phyloP scores from a whole-genome alignment of 768 basidiomycete genomes.

The Gelatoporia subvermispora region DNA sequence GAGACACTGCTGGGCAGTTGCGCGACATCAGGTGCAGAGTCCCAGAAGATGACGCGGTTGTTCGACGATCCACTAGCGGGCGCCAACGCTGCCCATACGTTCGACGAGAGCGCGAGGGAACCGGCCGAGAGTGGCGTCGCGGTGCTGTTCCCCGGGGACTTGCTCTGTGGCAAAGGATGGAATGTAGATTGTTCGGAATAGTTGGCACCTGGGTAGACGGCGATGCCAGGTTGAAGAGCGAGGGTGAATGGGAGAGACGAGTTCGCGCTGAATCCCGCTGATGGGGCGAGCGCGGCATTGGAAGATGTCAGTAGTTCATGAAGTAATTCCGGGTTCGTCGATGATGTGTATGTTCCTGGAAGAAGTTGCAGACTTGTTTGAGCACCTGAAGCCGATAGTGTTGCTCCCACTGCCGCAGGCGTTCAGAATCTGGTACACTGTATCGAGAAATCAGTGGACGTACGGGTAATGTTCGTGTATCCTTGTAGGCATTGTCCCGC shows the following conservation, averaged over 20 bases:
- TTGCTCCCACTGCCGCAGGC: conserved; percentile 58
- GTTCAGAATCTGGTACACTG: conserved; percentile 4
- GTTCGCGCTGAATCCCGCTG: conserved; percentile 62
- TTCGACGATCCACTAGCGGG: conserved; percentile 41
- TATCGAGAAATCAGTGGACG: conserved; percentile 31
- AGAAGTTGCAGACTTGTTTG: conserved; percentile 57
- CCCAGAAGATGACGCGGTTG: conserved; percentile 69
- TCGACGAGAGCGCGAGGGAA: conserved; percentile 65
- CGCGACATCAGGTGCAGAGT: conserved; percentile 68
- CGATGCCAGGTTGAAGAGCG: conserved; percentile 61
- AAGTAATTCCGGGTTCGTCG: conserved; percentile 68
- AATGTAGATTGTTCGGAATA: conserved; percentile 67
- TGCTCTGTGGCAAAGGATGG: conserved; percentile 49
- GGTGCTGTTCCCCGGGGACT: conserved; percentile 29
- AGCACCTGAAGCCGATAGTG: conserved; percentile 50
- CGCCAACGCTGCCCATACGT: conserved; percentile 60
- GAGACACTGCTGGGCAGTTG: conserved; percentile 54
- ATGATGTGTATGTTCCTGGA: conserved; percentile 70
- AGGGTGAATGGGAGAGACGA: conserved; percentile 66
- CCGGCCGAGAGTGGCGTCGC: conserved; percentile 43
- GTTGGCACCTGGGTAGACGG: conserved; percentile 53
- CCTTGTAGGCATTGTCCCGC: conserved; percentile 87
- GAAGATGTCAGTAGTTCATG: conserved; percentile 63
- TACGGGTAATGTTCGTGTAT: conserved; percentile 62
- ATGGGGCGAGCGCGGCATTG: conserved; percentile 51